Evolutionary conservation across 2,329 filamentous ascomycete genomes (phyloP), one percentile per base, ranked within the genome.

Genomic region (Penicillium sp.): DNA sequence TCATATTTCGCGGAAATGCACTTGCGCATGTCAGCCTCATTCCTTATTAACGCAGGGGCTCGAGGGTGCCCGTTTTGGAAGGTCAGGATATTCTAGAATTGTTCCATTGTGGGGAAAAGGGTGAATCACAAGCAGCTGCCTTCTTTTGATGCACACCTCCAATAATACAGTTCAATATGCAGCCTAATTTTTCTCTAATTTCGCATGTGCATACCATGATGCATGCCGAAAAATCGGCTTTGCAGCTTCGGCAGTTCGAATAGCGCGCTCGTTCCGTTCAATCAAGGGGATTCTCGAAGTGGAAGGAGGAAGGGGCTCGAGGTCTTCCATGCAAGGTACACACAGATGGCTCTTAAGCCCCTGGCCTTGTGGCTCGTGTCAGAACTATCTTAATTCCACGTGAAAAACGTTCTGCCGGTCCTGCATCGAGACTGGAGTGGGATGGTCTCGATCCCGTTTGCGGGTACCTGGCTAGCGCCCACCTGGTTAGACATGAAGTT

Each of bases 101-200:
- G 16, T 40, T 40, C 38, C 21, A 40, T 48, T 14, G 29, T 24
- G 45, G 39, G 10, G 39, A 34, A 43, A 21, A 32, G 10, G 29
- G 47, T 40, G 27, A 49, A 22, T 29, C 16, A 24, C 27, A 9
- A 49, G 18, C 16, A 49, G 18, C 24, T 43, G 13, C 6, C 9
- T 32, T 31, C 13, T 18, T 49, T 22, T 11, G 5, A 29, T 34
- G 18, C 18, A 11, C 38, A 21, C 8, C 38, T 40, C 32, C 16
- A 44, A 44, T 50, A 7, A n/a, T 50, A 22, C 47, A 39, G 49
- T 42, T 42, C 21, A 36, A 39, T 39, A 46, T 45, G 48, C 40
- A 43, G 39, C 39, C 24, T 18, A 24, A 43, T 14, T 13, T 16
- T 16, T 13, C 16, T 16, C 13, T 45, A 14, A 29, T 18, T 29